Evolutionary conservation across 2,329 filamentous ascomycete genomes (phyloP), one percentile per base, ranked within the genome.

Genomic region (Aureobasidium lini): DNA sequence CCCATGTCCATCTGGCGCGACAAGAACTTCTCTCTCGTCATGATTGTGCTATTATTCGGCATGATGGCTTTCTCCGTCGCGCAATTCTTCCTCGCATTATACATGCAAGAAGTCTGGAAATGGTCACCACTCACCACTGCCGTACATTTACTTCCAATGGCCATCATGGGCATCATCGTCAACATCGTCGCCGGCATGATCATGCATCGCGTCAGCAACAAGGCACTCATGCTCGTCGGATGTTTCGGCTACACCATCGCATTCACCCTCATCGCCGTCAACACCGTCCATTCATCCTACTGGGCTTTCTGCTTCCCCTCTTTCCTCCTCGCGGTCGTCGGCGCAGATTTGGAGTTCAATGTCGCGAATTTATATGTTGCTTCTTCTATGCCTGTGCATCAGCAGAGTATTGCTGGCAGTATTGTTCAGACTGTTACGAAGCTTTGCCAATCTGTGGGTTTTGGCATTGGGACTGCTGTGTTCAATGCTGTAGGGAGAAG

Each of bases 341-440:
- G 86, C 1, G 84, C 84, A 0, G 86, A 88, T 66, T 80, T 89
- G 36, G 81, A 88, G 60, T 88, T 88, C 69, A 87, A 87, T 61
- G 85, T 88, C 23, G 81, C 82, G 3, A 88, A 89, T 78, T 85
- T 88, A 80, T 88, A 88, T 63, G 84, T 88, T 57, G 82, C 87
- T 77, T 84, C 82, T 4, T 82, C 82, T 0, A 79, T 88, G 56
- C 83, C 84, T 0, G 69, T 75, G 1, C 75, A 80, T n/a, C 81
- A 86, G 63, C 84, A 89, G 64, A 84, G 82, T 0, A 79, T 88
- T 13, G 85, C 84, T 0, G 84, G 85, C 6, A 84, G 84, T 1
- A 82, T 89, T 42, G 84, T 88, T 66, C 86, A 88, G 68, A 87
- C 86, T 2, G 76, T 85, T 23, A 82, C 82, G 43, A 80, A 84